Base-by-base conservation (phyloP, 768 basidiomycete species). In the Amanita pseudoporphyria region DNA sequence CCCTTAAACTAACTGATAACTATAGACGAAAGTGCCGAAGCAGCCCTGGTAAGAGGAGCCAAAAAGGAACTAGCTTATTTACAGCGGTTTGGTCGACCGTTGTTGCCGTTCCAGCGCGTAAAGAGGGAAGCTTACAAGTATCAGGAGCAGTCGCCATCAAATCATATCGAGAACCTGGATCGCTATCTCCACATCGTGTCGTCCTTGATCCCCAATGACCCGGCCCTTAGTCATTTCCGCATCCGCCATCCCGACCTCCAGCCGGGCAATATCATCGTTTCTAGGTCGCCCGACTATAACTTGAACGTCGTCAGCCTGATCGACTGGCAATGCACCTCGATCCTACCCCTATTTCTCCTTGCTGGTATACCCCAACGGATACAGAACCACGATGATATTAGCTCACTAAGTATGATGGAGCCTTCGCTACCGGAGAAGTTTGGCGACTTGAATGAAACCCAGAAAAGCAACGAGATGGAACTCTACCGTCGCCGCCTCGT, bases 301-400 rank as follows among this genome's bases (percentile, higher is more conserved):
- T 62, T 49, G 56, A 43, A 70, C 32, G 52, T 78, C 58, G 62
- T 68, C 49, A 54, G 74, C 64, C 53, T 76, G 62, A 45, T 40
- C 38, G 75, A 77, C 69, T 77, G 74, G 76, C 76, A 78, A 67
- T 74, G 78, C 62, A 52, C 77, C 54, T 64, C 74, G 3, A 72
- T 79, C 65, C 67, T 78, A 26, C 76, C 77, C 59, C 21, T 54
- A 54, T 78, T 73, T 64, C 76, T 79, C 65, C 68, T 66, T 52
- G 66, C 72, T 31, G 42, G 70, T 54, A 61, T 73, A 60, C 76
- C 75, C 37, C 14, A 62, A 47, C 59, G 57, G 21, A 44, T 78
- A 1, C 73, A 75, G 65, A 78, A 78, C 65, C 60, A 74, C 57
- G 65, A 63, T 57, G 76, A 77, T 52, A 32, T 52, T 13, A 55